Evolutionary conservation across 208 protist genomes (phyloP), one percentile per base, ranked within the genome.

Genomic region (Leptomonas pyrrhocoris): DNA sequence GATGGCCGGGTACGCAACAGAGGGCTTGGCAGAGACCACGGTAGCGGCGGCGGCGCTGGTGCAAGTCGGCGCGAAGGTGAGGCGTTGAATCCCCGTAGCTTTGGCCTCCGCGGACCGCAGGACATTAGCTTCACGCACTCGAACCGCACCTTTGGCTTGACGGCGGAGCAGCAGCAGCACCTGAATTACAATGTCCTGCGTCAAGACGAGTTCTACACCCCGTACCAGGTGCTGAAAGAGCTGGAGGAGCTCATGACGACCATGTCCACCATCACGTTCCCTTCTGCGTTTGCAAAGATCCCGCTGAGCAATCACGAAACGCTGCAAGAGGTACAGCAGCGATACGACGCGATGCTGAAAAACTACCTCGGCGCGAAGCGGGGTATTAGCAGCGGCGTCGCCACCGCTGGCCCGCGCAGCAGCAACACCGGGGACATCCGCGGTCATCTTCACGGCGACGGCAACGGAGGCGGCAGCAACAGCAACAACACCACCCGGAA

Each of bases 281-380:
- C 81, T 0, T 48, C 46, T 0, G 31, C 54, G 11, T n/a, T 84
- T 27, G 61, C 79, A 6, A 73, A 79, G 42, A 55, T 79, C 4
- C 68, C 79, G 21, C 66, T 87, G 21, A 75, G 65, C 58, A 87
- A 81, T 62, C 78, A 87, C 68, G 81, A 87, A 63, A 87, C 81
- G 16, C 18, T 87, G 43, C 38, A 55, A n/a, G 77, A 87, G 75
- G 25, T 87, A 63, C 69, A 80, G 19, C 62, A 15, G 64, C 77
- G 81, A 15, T 87, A 87, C 65, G 74, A 73, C 18, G 65, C 79
- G 65, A 63, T 87, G 73, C 56, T 84, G 56, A 62, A 78, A 16
- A 83, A 83, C 55, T 76, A 73, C 34, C 57, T 65, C 23, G 81
- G 81, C 15, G 81, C 77, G 2, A 87, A 87, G 40, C 81, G 70